Percentiles rank a stretch among this genome's conserved stretches.
These are phyloP conservation scores for Melanomma pulvis-pyrius DNA, from an alignment of 495 filamentous ascomycete species.

Conservation along the genomic window DNA sequence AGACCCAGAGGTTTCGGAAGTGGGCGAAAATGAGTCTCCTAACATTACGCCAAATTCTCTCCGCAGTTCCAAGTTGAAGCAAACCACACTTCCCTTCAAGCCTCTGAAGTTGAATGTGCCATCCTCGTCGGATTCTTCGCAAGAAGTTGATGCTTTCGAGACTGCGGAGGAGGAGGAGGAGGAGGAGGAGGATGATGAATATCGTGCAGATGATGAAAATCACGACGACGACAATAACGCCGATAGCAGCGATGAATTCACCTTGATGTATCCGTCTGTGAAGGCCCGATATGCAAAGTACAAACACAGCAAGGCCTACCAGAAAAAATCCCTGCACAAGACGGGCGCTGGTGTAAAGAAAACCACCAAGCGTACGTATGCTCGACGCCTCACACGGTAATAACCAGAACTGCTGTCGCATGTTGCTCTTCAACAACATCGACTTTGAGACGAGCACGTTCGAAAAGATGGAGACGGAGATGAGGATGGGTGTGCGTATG, in stretches of 20 bases:
- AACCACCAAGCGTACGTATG: not conserved
- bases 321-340: not conserved
- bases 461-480: no score
- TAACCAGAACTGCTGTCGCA: no score
- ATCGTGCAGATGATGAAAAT: not conserved
- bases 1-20: not conserved
- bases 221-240: not conserved
- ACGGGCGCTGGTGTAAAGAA: slow-evolving; percentile 12
- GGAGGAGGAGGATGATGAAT: not conserved
- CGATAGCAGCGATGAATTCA: not conserved
- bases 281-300: not conserved
- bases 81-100: slow-evolving; percentile 21
- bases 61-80: slow-evolving; percentile 17
- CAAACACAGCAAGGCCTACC: not conserved
- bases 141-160: not conserved
- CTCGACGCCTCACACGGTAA: no score
- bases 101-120: slow-evolving; percentile 1
- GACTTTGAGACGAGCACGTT: no score
- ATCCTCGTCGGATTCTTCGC: not conserved
- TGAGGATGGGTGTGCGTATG: no score
- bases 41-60: slow-evolving; percentile 33
- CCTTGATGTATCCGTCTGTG: not conserved
- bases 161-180: slow-evolving; percentile 5
- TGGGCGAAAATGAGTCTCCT: slow-evolving; percentile 12
- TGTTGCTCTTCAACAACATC: no score